Evolutionary conservation across 331 rosid genomes (phyloP), one percentile per base, ranked within the genome.

Genomic region (Quercus phellos): DNA sequence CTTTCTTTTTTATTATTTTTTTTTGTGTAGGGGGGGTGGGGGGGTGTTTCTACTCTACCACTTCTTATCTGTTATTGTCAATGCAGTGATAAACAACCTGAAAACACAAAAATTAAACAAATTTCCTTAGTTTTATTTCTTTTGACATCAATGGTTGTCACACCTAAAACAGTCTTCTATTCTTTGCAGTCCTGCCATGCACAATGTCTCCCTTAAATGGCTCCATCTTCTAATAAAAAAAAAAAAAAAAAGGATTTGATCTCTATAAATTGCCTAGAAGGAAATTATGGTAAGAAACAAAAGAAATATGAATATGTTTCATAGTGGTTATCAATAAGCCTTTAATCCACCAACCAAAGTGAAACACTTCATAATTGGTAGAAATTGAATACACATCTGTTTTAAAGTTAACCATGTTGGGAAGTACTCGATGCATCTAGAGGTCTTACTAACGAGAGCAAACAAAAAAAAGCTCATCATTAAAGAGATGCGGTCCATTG

Each of bases 61-160:
- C 70, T 59, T 72, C 74, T 77, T 67, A 51, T 80, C 81, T 84
- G 79, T 80, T 80, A 58, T 79, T 88, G 98, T 84, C 90, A 89
- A 80, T 81, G 90, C 87, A 85, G 86, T 85, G 81, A 84, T 89
- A 76, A 88, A 83, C 89, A 84, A 79, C 85, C 70, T 59, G 67
- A 75, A 82, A 68, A 78, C 75, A 78, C 51, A 70, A 85, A 82
- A 77, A 74, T 51, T 22, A 66, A 80, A 75, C 73, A 79, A 76
- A 77, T 72, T 61, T 84, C 67, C 77, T 64, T 59, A 35, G 72
- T 73, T 81, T 80, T 46, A 63, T 72, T 78, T 68, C 80, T 81
- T 50, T 51, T 61, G 78, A 66, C 75, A 73, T 60, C 51, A 59
- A 70, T 78, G 64, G 42, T 66, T 74, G 67, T n/a, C 60, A 27